These are phyloP conservation scores for Amoebophrya sp. DNA, from an alignment of 169 alveolate genomes.

Conservation along the genomic window DNA sequence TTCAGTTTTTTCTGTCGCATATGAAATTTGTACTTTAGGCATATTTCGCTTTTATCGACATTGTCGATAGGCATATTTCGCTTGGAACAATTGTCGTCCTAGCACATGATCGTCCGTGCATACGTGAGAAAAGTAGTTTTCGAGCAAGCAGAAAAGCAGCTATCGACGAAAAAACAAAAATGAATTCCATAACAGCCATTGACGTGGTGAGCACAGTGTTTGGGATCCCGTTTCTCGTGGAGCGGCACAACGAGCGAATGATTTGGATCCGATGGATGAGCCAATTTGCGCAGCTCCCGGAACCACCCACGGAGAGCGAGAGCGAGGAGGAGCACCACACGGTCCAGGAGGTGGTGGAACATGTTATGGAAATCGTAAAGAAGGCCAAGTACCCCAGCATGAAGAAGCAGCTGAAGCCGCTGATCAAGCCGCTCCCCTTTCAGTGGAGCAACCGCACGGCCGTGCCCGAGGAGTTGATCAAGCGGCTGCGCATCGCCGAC, in stretches of 20 bases:
- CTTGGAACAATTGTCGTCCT: too few species aligned
- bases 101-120: too few species aligned
- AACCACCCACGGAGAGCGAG: not conserved
- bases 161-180: too few species aligned
- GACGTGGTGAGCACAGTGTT: not conserved
- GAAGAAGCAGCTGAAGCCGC: not conserved
- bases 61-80: too few species aligned
- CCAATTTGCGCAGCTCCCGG: not conserved
- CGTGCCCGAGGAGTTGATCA: not conserved
- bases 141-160: too few species aligned
- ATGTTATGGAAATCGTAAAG: not conserved
- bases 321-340: not conserved
- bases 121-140: too few species aligned
- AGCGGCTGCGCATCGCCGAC: conserved; percentile 1
- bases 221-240: not conserved
- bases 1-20: too few species aligned
- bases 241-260: not conserved
- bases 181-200: not conserved
- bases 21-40: too few species aligned
- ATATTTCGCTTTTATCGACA: too few species aligned
- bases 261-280: not conserved
- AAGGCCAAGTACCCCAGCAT: not conserved
- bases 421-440: not conserved
- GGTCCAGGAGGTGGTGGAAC: not conserved
- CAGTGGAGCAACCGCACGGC: not conserved